Conservation (phyloP, 495 filamentous ascomycete species). For the Penicillium atrosanguineum region DNA sequence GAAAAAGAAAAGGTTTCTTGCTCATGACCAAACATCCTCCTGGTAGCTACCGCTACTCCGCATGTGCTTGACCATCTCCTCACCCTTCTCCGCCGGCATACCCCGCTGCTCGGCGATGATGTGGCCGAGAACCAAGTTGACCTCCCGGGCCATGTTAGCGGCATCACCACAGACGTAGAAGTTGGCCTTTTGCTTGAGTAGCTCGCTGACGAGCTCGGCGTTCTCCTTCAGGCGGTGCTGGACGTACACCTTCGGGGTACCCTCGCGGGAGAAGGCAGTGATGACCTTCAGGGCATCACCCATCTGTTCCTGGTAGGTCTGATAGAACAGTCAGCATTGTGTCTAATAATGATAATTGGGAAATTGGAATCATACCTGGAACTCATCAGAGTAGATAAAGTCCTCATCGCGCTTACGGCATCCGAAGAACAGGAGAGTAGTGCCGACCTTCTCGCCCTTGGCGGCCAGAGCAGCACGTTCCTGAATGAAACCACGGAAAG, state of each 20-base stretch:
- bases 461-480: constrained; percentile 81
- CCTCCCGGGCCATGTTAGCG: constrained; percentile 96
- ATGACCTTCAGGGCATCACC: constrained; percentile 85
- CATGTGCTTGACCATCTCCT: constrained; percentile 96
- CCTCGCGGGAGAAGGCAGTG: constrained; percentile 89
- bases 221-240: constrained; percentile 87
- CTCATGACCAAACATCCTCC: constrained; percentile 91
- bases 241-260: constrained; percentile 85
- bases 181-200: constrained; percentile 85
- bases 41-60: constrained; percentile 92
- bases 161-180: constrained; percentile 99
- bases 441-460: constrained; percentile 80
- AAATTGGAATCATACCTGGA: constrained; percentile 66
- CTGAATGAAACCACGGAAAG: constrained; percentile 93
- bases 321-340: constrained; percentile 10
- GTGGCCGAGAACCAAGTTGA: constrained; percentile 78
- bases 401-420: constrained; percentile 84
- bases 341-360: not conserved
- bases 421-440: constrained; percentile 90
- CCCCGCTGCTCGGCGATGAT: constrained; percentile 82
- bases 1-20: constrained; percentile 19
- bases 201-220: constrained; percentile 79
- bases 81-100: constrained; percentile 76
- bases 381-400: constrained; percentile 89
- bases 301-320: constrained; percentile 79